These are phyloP conservation scores for Anisodus acutangulus DNA, from an alignment of 257 asterid species.

Conservation along the genomic window DNA sequence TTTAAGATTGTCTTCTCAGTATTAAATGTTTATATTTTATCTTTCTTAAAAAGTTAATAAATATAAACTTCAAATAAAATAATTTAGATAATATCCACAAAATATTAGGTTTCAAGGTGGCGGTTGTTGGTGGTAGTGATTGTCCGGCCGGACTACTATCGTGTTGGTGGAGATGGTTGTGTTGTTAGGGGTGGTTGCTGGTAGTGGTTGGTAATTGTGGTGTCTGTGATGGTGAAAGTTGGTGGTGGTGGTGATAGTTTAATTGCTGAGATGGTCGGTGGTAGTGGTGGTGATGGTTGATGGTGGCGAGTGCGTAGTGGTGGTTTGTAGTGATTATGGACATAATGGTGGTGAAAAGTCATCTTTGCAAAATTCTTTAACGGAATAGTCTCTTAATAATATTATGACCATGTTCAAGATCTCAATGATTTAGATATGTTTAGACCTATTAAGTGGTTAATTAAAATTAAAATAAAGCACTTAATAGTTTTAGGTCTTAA, in stretches of 20 bases:
- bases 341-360: not conserved
- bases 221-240: too few relatives aligned
- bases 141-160: not conserved
- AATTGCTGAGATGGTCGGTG: not conserved
- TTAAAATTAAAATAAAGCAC: too few relatives aligned
- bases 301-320: not conserved
- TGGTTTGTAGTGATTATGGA: not conserved
- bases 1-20: not conserved
- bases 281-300: not conserved
- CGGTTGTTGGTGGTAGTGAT: not conserved
- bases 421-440: not conserved
- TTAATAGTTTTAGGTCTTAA: not conserved
- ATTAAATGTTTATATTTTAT: not conserved
- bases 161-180: not conserved
- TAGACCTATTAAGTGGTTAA: not conserved
- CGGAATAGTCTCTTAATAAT: not conserved
- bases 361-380: too few relatives aligned
- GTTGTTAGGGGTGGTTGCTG: not conserved
- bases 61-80: not conserved
- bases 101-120: constrained; percentile 1
- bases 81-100: not conserved
- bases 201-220: too few relatives aligned
- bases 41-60: not conserved
- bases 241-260: not conserved
- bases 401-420: not conserved